These are phyloP conservation scores for Ascochyta rabiei DNA, from an alignment of 2,329 filamentous ascomycete species.

Conservation along the genomic window DNA sequence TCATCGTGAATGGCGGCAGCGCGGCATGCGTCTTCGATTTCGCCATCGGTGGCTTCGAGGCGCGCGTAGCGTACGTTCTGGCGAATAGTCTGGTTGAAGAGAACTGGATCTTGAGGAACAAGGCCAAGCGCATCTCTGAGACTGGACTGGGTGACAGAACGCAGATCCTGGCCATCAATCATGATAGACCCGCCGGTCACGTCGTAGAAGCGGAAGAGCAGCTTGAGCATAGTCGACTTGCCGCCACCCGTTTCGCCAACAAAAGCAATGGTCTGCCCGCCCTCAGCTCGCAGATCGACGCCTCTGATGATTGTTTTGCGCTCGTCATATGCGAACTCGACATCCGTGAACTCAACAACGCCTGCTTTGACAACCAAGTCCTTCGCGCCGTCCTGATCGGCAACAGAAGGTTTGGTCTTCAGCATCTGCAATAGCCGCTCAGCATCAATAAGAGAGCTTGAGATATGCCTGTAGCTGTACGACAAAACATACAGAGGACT, in stretches of 20 bases:
- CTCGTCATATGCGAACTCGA: slow-evolving; percentile 62
- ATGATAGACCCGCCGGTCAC: slow-evolving; percentile 59
- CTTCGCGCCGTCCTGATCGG: slow-evolving; percentile 47
- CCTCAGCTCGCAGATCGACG: slow-evolving; percentile 56
- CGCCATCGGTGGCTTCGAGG: slow-evolving; percentile 64
- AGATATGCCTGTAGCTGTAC: slow-evolving; percentile 56
- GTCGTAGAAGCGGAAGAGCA: slow-evolving; percentile 67
- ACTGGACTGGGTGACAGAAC: slow-evolving; percentile 63
- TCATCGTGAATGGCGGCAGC: slow-evolving; percentile 69
- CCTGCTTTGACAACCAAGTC: slow-evolving; percentile 55
- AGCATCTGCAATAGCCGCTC: slow-evolving; percentile 66
- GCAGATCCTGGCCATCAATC: slow-evolving; percentile 66
- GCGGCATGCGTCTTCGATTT: slow-evolving; percentile 65
- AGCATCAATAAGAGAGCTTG: slow-evolving; percentile 66
- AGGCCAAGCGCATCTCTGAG: slow-evolving; percentile 66
- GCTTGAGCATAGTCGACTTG: slow-evolving; percentile 67
- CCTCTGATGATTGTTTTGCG: slow-evolving; percentile 59
- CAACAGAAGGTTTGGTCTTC: slow-evolving; percentile 62
- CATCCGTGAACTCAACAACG: slow-evolving; percentile 60
- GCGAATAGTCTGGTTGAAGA: slow-evolving; percentile 69
- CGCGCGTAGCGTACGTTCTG: slow-evolving; percentile 70
- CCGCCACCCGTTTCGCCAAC: slow-evolving; percentile 68
- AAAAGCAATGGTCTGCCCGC: slow-evolving; percentile 64
- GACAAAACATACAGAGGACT: slow-evolving; percentile 58
- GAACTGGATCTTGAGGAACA: slow-evolving; percentile 67